Conservation (phyloP, 768 basidiomycete species). For the Chalciporus chontae region DNA sequence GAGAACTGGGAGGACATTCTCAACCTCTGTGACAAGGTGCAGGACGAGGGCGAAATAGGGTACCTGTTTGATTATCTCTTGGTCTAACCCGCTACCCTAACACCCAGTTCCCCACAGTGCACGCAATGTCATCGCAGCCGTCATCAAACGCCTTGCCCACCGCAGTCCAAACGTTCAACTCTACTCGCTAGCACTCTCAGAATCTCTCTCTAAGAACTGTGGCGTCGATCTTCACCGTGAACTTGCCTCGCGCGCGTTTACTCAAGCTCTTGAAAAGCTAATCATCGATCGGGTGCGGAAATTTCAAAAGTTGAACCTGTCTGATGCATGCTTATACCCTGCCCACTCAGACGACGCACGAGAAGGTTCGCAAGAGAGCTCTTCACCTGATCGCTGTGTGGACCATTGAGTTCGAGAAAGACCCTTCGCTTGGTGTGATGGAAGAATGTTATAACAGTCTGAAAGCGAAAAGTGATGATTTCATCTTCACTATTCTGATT, state of each 20-base stretch:
- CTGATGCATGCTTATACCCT: conserved; percentile 10
- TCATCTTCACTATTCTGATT: neutral
- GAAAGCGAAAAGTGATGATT: conserved; percentile 72
- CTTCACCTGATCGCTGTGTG: conserved; percentile 74
- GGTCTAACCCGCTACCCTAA: conserved; percentile 14
- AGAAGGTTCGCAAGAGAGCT: conserved; percentile 79
- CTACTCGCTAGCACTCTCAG: conserved; percentile 83
- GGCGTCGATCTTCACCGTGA: conserved; percentile 78
- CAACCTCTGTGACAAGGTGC: conserved; percentile 94
- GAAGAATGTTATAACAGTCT: conserved; percentile 82
- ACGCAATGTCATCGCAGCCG: conserved; percentile 75
- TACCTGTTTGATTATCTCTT: conserved; percentile 28
- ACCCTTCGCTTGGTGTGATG: conserved; percentile 83
- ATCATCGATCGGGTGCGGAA: conserved; percentile 77
- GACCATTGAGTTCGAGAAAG: conserved; percentile 80
- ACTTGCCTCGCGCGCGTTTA: conserved; percentile 87
- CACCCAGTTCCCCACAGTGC: conserved; percentile 52
- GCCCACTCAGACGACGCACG: conserved; percentile 72
- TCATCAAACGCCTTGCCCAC: conserved; percentile 89
- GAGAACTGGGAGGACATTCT: conserved; percentile 97
- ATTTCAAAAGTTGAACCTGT: neutral
- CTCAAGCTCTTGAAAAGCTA: conserved; percentile 81
- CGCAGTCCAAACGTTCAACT: conserved; percentile 96
- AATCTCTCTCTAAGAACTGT: conserved; percentile 91
- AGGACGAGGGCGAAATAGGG: conserved; percentile 86